Conservation (phyloP, 1,284 basidiomycete species). For the Mrakiaceae sp. region DNA sequence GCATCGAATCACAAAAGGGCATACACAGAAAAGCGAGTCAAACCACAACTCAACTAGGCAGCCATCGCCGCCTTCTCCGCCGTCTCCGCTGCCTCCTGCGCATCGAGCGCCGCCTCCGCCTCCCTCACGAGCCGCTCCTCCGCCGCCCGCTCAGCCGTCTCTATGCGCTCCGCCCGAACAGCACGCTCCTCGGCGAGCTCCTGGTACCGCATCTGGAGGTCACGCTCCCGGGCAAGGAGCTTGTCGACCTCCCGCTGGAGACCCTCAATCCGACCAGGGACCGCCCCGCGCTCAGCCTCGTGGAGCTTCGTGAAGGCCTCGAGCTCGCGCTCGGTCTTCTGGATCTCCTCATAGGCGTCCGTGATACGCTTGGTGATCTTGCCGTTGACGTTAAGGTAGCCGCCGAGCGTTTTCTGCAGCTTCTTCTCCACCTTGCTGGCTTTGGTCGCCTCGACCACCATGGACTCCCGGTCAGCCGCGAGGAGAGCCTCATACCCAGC, state of each 20-base stretch:
- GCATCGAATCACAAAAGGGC: too few relatives aligned
- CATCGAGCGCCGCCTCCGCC: conserved; percentile 33
- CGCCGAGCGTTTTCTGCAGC: conserved; percentile 72
- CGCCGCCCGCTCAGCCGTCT: conserved; percentile 31
- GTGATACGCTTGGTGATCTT: conserved; percentile 55
- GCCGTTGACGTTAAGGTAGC: conserved; percentile 70
- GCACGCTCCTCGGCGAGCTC: conserved; percentile 64
- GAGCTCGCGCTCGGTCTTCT: conserved; percentile 54
- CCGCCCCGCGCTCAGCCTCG: conserved; percentile 58
- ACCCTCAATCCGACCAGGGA: conserved; percentile 57
- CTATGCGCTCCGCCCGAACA: conserved; percentile 51
- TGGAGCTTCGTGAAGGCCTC: conserved; percentile 65
- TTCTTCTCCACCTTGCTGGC: conserved; percentile 87
- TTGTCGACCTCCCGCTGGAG: conserved; percentile 73
- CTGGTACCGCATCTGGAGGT: conserved; percentile 68
- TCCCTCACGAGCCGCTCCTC: conserved; percentile 33
- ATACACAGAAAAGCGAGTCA: too few relatives aligned
- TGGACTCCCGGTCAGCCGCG: conserved; percentile 52
- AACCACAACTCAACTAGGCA: conserved; percentile 5
- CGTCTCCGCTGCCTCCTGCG: conserved; percentile 22
- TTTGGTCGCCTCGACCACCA: conserved; percentile 71
- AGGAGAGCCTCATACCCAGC: conserved; percentile 56
- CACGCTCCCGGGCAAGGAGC: conserved; percentile 60
- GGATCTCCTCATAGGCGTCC: conserved; percentile 58
- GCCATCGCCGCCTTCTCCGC: neutral